phyloP scores from a whole-genome alignment of 108 stramenopile species.

The Mayamaea pseudoterrestris region DNA sequence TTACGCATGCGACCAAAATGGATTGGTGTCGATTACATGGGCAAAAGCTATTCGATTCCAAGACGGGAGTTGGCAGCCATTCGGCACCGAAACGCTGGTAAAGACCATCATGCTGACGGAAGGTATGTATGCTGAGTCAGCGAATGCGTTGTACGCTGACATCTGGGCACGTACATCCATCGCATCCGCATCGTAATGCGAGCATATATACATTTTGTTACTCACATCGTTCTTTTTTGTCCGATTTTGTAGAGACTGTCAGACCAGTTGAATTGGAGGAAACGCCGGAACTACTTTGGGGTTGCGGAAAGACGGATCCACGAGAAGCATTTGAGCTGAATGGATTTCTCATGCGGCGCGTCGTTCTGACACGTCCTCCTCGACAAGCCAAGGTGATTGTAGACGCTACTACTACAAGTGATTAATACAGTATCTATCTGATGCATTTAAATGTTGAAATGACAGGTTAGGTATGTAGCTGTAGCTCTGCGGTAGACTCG shows the following conservation, averaged over 20 bases:
- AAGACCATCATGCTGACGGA: conserved; percentile 32
- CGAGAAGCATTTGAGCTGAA: conserved; percentile 44
- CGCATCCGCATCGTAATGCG: background rate
- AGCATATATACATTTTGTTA: background rate
- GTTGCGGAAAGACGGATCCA: conserved; percentile 51
- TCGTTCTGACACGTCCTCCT: conserved; percentile 41
- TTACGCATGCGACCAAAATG: conserved; percentile 32
- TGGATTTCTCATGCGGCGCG: conserved; percentile 62
- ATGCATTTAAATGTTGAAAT: no score
- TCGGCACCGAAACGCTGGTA: conserved; percentile 12
- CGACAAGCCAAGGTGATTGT: no score
- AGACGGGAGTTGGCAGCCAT: conserved; percentile 29
- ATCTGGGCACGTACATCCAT: background rate
- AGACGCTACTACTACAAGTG: no score
- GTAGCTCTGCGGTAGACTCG: no score
- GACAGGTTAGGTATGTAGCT: no score
- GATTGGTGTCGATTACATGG: conserved; percentile 35
- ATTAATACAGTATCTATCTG: no score
- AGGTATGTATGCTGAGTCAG: conserved; percentile 43
- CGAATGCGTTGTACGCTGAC: background rate
- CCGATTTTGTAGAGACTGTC: conserved; percentile 31
- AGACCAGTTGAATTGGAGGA: conserved; percentile 33
- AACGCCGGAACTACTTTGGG: conserved; percentile 57
- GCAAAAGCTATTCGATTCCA: conserved; percentile 34
- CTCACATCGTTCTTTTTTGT: background rate